These are phyloP conservation scores for Epichloe sibirici DNA, from an alignment of 2,329 filamentous ascomycete genomes.

Conservation along the genomic window DNA sequence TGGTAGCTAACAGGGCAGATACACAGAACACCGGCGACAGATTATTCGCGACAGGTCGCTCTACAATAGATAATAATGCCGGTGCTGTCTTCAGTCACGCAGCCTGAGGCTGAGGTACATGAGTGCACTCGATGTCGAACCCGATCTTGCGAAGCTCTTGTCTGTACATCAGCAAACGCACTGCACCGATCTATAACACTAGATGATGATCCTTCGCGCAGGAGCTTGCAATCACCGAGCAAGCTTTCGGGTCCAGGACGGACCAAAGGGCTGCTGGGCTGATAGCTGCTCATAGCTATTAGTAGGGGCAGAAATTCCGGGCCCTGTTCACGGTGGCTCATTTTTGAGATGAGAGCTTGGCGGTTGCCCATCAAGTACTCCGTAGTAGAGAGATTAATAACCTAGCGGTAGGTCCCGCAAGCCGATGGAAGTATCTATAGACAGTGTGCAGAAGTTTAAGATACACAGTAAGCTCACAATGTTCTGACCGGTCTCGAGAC, in stretches of 20 bases:
- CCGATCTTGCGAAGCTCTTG: no score
- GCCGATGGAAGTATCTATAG: background rate
- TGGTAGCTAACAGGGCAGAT: no score
- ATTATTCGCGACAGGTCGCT: no score
- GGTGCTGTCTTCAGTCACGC: no score
- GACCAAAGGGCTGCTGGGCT: background rate
- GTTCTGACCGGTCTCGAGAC: background rate
- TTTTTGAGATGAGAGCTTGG: slow-evolving; percentile 6
- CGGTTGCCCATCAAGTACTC: background rate
- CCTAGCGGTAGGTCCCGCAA: slow-evolving; percentile 1
- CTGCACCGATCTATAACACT: no score
- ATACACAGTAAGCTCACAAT: background rate
- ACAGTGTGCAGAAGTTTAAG: background rate
- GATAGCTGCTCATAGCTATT: background rate
- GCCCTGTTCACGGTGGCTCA: background rate
- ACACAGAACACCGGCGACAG: no score
- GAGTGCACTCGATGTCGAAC: no score
- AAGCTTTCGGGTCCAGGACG: background rate
- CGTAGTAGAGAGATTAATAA: background rate
- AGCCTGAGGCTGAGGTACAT: no score
- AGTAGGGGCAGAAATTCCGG: background rate
- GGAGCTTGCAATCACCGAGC: background rate
- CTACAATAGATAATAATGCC: no score
- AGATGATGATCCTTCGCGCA: no score
- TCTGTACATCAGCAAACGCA: no score